These are phyloP conservation scores for Candida sphagnicola DNA, from an alignment of 805 yeast species.

Conservation along the genomic window DNA sequence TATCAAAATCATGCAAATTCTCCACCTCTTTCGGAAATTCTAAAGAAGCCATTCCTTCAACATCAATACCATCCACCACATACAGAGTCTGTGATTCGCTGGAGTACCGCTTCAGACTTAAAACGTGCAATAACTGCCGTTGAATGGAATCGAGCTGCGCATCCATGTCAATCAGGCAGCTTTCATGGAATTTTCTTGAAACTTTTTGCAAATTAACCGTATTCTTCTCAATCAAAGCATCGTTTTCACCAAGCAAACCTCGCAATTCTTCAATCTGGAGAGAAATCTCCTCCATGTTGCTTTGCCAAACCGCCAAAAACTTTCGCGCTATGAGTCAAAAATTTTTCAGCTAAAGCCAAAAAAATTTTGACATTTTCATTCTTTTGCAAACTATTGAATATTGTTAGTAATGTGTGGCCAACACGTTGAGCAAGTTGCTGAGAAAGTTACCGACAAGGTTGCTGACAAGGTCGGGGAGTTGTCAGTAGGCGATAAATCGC, in stretches of 20 bases:
- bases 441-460: constrained; percentile 40
- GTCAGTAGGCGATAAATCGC: constrained; percentile 29
- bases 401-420: constrained; percentile 11
- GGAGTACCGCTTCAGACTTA: background rate
- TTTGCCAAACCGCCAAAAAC: too few species aligned
- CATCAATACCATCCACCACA: too few species aligned
- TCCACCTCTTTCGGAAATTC: too few species aligned
- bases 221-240: constrained; percentile 7
- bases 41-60: too few species aligned
- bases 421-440: constrained; percentile 46
- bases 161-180: background rate
- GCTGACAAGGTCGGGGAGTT: constrained; percentile 45
- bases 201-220: constrained; percentile 5
- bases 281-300: background rate
- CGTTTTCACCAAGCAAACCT: constrained; percentile 9
- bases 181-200: background rate
- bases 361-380: background rate
- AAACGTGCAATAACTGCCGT: too few species aligned
- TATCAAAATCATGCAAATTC: too few species aligned
- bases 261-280: constrained; percentile 10
- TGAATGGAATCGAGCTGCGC: too few species aligned
- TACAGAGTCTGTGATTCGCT: too few species aligned
- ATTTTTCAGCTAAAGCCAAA: background rate
- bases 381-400: background rate
- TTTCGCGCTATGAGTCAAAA: constrained; percentile 2